Conservation (phyloP, 2,329 filamentous ascomycete species). For the Dothideomycetes sp. region DNA sequence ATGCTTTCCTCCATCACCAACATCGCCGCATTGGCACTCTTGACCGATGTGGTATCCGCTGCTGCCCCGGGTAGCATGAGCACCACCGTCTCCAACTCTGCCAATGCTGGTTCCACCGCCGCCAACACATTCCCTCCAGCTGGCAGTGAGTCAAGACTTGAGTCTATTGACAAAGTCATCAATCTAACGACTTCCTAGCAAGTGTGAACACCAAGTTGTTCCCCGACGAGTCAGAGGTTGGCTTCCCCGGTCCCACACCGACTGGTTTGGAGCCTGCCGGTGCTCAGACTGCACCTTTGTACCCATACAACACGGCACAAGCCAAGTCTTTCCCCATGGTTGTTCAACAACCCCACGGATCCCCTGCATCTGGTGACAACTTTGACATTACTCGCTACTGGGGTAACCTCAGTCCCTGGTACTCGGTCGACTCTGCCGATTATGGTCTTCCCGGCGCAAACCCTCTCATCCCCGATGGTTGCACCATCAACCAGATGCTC, state of each 20-base stretch:
- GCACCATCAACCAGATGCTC: conserved; percentile 10
- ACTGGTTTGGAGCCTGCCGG: background rate
- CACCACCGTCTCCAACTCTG: background rate
- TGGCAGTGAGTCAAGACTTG: background rate
- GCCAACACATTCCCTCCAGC: conserved; percentile 1
- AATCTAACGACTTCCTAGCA: background rate
- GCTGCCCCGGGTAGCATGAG: background rate
- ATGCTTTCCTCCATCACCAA: conserved; percentile 8
- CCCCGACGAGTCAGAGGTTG: conserved; percentile 4
- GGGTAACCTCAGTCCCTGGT: conserved; percentile 10
- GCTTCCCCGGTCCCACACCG: conserved; percentile 9
- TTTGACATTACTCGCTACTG: conserved; percentile 11
- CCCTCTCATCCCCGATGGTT: conserved; percentile 4
- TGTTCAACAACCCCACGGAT: conserved; percentile 5
- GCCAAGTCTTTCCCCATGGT: background rate
- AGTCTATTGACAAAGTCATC: background rate
- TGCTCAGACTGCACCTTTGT: conserved; percentile 7
- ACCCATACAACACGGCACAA: conserved; percentile 7
- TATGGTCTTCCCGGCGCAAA: conserved; percentile 3
- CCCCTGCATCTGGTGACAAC: conserved; percentile 1
- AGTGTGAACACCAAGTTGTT: conserved; percentile 4
- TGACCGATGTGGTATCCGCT: conserved; percentile 2
- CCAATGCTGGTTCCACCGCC: conserved; percentile 4
- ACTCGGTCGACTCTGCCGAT: conserved; percentile 9
- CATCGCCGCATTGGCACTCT: conserved; percentile 1